Evolutionary conservation across 257 asterid species (phyloP).

Genomic region (Datura wrightii): DNA sequence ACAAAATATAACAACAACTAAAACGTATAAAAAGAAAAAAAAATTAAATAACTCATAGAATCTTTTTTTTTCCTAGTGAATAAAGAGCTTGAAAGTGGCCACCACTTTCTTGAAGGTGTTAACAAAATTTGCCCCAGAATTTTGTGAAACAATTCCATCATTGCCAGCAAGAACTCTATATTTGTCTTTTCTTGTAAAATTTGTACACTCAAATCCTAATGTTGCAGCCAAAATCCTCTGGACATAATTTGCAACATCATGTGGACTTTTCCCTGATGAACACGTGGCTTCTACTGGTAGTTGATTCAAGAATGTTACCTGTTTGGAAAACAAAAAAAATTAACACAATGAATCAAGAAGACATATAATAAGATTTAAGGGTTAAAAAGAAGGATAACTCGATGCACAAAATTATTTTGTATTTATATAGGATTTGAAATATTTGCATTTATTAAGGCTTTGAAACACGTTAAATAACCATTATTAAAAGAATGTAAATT

Average conservation of each 20-base stretch:
- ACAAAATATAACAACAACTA: not conserved
- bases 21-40: not conserved
- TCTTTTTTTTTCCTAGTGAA: not conserved
- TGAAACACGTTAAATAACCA: not conserved
- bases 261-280: constrained; percentile 76
- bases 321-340: not conserved
- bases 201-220: constrained; percentile 92
- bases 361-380: not conserved
- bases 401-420: no score
- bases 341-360: not conserved
- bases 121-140: constrained; percentile 26
- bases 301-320: constrained; percentile 71
- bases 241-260: constrained; percentile 90
- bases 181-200: constrained; percentile 85
- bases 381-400: no score
- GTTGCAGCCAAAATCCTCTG: constrained; percentile 84
- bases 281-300: constrained; percentile 87
- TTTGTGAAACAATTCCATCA: constrained; percentile 70
- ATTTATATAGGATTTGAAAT: no score
- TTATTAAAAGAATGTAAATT: not conserved
- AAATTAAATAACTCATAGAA: not conserved
- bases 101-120: constrained; percentile 51
- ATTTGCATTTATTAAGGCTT: not conserved
- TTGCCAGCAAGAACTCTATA: constrained; percentile 87
- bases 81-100: constrained; percentile 53